Base-by-base conservation (phyloP, 2,329 filamentous ascomycete genomes). In the Paraphaeosphaeria sporulosa region DNA sequence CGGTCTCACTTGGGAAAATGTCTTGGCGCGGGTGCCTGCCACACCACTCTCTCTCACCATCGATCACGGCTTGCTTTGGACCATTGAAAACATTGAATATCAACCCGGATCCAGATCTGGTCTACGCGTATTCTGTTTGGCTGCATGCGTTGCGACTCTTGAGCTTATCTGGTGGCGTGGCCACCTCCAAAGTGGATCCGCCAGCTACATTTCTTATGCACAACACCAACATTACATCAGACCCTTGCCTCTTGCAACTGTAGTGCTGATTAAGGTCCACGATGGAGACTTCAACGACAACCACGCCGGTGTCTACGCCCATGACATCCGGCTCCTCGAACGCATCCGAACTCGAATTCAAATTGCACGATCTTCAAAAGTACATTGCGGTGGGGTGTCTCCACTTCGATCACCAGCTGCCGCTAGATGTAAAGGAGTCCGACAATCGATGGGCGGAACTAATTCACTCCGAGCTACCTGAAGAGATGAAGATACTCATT, bases 361-460 rank as follows among this genome's bases (percentile, higher is more conserved):
- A 54, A 1, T 44, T 66, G 17, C 55, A 64, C 8, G 67, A 75
- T 43, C 30, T 76, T 44, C 59, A 65, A 12, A 66, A 61, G n/a
- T 77, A 77, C 48, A 73, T 78, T 19, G 68, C 75, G 0, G 53
- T 78, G n/a, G 76, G 76, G 3, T 76, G 74, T 48, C 69, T 78
- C 42, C 70, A 71, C 36, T 55, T 69, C 36, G 58, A 74, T 5
- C 12, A 61, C 4, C 1, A 49, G n/a, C 17, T 65, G 27, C 10
- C 38, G 0, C 36, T 43, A 38, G 25, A 21, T 12, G 17, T 10
- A 6, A 30, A 57, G 9, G n/a, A n/a, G 0, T 36, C 56, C 9
- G 46, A 55, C 8, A 43, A 48, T 7, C 42, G 58, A 5, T 78
- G 76, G 76, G 21, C 53, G 1, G 75, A 77, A 49, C 30, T 77